Conservation (phyloP, 257 asterid species). For the Nyctanthes arbortristis region DNA sequence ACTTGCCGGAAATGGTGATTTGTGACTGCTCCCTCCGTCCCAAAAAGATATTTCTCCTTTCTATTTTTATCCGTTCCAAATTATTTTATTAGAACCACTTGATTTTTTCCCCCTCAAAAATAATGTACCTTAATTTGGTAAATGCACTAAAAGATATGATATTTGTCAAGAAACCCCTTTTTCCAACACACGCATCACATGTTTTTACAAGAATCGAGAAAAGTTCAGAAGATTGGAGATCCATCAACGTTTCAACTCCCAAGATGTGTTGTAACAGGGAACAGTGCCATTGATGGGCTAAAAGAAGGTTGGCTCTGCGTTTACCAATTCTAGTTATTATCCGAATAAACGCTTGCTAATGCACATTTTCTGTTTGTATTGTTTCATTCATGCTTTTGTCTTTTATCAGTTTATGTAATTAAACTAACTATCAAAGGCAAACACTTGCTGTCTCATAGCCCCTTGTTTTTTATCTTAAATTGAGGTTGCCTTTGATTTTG, state of each 20-base stretch:
- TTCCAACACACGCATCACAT: not conserved
- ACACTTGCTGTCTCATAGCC: not conserved
- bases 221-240: not conserved
- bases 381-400: not conserved
- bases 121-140: no score
- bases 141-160: no score
- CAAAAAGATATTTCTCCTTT: no score
- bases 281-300: not conserved
- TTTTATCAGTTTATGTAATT: not conserved
- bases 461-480: conserved; percentile 22
- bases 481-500: conserved; percentile 4
- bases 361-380: not conserved
- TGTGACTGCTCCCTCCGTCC: no score
- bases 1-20: no score
- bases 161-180: no score
- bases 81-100: no score
- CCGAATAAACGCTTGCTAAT: not conserved
- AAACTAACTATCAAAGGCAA: no score
- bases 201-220: not conserved
- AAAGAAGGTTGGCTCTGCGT: not conserved
- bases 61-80: no score
- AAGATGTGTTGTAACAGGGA: not conserved
- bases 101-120: no score
- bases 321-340: not conserved
- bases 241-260: not conserved